phyloP scores from a whole-genome alignment of 1,139 yeast genomes.

The Geotrichum fermentans region DNA sequence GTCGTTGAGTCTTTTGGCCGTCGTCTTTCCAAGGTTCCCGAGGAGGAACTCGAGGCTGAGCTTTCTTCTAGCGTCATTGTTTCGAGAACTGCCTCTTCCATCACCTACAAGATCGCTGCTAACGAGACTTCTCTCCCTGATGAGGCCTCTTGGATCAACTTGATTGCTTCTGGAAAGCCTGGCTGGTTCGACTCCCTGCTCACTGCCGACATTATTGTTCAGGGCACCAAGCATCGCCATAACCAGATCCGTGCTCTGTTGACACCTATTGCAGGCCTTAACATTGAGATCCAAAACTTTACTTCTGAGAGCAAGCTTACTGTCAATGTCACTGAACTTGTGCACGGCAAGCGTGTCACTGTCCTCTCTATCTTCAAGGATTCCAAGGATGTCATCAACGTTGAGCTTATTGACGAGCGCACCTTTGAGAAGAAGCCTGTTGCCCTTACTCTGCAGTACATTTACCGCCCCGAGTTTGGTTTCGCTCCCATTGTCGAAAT shows the following conservation, averaged over 20 bases:
- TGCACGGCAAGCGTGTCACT: constrained; percentile 66
- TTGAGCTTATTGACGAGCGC: constrained; percentile 82
- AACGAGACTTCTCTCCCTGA: constrained; percentile 35
- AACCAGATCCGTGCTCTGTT: constrained; percentile 79
- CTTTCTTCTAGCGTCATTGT: constrained; percentile 36
- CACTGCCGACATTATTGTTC: constrained; percentile 73
- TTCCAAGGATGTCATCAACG: constrained; percentile 51
- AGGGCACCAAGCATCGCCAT: constrained; percentile 70
- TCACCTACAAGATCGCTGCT: constrained; percentile 47
- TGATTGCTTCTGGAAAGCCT: constrained; percentile 72
- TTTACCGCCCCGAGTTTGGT: constrained; percentile 78
- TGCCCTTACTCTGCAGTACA: constrained; percentile 71
- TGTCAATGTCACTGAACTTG: constrained; percentile 61
- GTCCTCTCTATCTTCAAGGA: constrained; percentile 58
- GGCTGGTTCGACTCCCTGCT: constrained; percentile 93
- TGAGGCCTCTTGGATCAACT: constrained; percentile 60
- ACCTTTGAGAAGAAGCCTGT: constrained; percentile 72
- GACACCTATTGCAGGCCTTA: constrained; percentile 62
- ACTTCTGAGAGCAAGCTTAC: constrained; percentile 51
- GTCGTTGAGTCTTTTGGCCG: constrained; percentile 86
- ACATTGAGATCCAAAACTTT: constrained; percentile 58
- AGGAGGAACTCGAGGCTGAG: constrained; percentile 39
- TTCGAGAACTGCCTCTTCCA: constrained; percentile 38
- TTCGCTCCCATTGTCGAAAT: constrained; percentile 91
- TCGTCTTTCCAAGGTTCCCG: constrained; percentile 38